Percentiles rank a stretch among this genome's conserved stretches.
Conservation (phyloP, 108 stramenopile species). For the Nannochloropsis granulata region DNA sequence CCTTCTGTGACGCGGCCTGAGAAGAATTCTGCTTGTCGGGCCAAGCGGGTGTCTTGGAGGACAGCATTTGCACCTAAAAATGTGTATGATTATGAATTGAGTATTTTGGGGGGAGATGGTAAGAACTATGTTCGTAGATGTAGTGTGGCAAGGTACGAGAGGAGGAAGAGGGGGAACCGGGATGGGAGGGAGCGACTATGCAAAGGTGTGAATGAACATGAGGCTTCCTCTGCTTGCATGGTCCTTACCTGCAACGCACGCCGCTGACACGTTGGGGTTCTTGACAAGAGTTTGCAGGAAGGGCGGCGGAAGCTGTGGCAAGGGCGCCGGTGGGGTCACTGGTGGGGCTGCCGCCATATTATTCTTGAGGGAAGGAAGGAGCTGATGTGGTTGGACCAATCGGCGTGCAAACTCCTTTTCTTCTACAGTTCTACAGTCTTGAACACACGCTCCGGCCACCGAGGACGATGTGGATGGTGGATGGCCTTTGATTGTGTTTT, state of each 20-base stretch:
- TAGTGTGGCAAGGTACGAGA: not conserved
- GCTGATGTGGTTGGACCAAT: no score
- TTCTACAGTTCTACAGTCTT: no score
- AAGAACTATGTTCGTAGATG: not conserved
- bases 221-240: not conserved
- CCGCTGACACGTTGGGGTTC: not conserved
- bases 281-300: not conserved
- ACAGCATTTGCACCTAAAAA: not conserved
- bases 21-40: not conserved
- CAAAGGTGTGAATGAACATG: not conserved
- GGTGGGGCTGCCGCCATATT: no score
- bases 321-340: not conserved
- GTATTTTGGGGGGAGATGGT: not conserved
- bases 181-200: no score
- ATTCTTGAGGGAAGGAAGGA: no score
- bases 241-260: not conserved
- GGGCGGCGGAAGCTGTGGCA: not conserved
- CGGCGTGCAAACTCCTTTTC: no score
- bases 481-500: no score
- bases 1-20: not conserved
- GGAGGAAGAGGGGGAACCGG: not conserved
- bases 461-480: no score
- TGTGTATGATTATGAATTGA: not conserved
- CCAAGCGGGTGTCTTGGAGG: not conserved
- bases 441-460: no score